Evolutionary conservation across 2,329 filamentous ascomycete genomes (phyloP), one percentile per base, ranked within the genome.

Genomic region (Microascus cirrosus): DNA sequence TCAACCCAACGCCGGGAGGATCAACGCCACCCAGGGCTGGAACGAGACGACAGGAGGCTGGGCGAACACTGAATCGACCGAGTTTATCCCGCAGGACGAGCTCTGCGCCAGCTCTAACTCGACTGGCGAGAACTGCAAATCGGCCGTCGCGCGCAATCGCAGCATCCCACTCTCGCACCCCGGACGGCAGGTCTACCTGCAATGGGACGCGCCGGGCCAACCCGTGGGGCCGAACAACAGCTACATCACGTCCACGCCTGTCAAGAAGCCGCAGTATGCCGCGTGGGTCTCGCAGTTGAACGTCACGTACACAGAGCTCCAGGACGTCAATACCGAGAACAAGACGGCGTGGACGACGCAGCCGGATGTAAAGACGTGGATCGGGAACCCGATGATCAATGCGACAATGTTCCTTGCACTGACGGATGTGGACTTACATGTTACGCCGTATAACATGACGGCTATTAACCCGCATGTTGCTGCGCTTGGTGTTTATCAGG

Each of bases 211-310:
- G 0, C 86, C 89, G 0, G 89, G 88, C 0, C 71, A 80, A 63
- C 64, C 78, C 0, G 79, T 93, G 2, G 90, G 90, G 0, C 90
- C 90, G 0, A 93, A 95, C 70, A 90, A 90, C 73, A 88, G 83
- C 66, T 95, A 95, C 68, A 73, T 90, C 54, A 93, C 90, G 0
- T 69, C 70, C 2, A 82, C 78, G 1, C 74, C 76, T 0, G 87
- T 85, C 0, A 77, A 77, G 1, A 64, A 69, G 3, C 86, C 90
- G 0, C 71, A 74, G 59, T 95, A 80, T 62, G 89, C 89, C 0
- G 81, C 83, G 0, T 95, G 89, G 88, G 86, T 89, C 1, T 80
- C 78, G 0, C 90, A 94, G 74, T 74, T 94, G 20, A 90, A 89
- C 61, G 76, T 87, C 13, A 94, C 90, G 0, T 89, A 88, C 66